Evolutionary conservation across 129 eudicot genomes (phyloP), one percentile per base, ranked within the genome.

Genomic region (Logfia minima): DNA sequence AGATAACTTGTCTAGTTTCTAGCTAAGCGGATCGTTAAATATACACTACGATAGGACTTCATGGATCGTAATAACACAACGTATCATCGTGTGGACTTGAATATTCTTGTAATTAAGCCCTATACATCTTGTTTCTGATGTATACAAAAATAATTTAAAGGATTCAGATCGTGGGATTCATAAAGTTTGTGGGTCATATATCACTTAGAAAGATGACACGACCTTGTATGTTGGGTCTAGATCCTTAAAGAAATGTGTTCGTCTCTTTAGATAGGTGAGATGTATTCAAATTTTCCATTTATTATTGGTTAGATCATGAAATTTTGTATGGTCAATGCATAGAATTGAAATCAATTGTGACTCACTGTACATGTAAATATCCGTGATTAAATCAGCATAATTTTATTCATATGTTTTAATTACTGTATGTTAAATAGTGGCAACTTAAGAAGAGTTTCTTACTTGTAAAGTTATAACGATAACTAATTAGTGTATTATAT

Each of bases 171-270:
- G 14, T 10, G 68, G 67, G 61, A 59, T 41, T 70, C 53, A 41
- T 6, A 60, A 60, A 62, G 72, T 61, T 22, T 75, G 56, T 65
- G 68, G 83, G 83, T 64, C 83, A 35, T 56, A 65, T 66, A 34
- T 34, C 32, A 32, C 26, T 65, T 65, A 53, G n/a, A 68, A 72
- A 41, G 59, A 51, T 66, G 83, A 72, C 83, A 72, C 79, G 74
- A 72, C 83, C 24, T 80, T 72, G 35, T 63, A 53, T 35, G 83
- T 67, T 64, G 43, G 74, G 79, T 80, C 83, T 66, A 35, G 58
- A 53, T 74, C 74, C 83, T 39, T 73, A 74, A 66, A n/a, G 63
- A 24, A 28, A 26, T n/a, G 26, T 19, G 74, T 66, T 80, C 79
- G 63, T 73, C 66, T 80, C 74, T 73, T 64, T 24, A 59, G 58